Conservation (phyloP, 2,329 filamentous ascomycete species). For the Lasiodiplodia citricola region DNA sequence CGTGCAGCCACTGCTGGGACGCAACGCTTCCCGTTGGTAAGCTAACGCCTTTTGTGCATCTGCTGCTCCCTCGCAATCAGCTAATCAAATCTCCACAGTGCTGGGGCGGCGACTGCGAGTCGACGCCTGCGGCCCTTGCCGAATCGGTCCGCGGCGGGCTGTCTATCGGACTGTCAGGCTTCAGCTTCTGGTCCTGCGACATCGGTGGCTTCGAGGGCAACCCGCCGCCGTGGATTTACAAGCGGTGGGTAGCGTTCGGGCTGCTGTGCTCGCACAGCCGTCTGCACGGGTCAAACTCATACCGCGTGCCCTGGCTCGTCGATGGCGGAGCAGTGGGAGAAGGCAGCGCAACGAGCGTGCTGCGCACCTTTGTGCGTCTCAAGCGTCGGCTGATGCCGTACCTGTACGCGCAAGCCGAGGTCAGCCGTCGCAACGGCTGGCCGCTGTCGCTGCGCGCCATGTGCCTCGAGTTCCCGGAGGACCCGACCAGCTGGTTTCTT, state of each 20-base stretch:
- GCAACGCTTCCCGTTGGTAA: conserved; percentile 67
- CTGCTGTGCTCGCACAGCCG: conserved; percentile 72
- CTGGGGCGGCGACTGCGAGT: conserved; percentile 79
- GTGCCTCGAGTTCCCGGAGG: conserved; percentile 73
- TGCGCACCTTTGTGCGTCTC: conserved; percentile 58
- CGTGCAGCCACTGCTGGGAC: conserved; percentile 70
- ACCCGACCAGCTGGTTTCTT: conserved; percentile 69
- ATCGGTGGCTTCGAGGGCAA: conserved; percentile 75
- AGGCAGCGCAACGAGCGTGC: conserved; percentile 57
- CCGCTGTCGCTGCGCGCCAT: conserved; percentile 67
- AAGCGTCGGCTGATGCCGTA: conserved; percentile 66
- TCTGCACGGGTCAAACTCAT: conserved; percentile 71
- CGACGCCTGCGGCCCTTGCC: conserved; percentile 73
- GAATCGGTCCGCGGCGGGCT: conserved; percentile 72
- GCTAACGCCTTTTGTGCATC: background rate
- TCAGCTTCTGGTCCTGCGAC: conserved; percentile 72
- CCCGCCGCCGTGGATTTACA: conserved; percentile 72
- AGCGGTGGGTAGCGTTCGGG: conserved; percentile 79
- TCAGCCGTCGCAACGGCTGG: conserved; percentile 59
- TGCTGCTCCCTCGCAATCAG: background rate
- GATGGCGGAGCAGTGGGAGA: conserved; percentile 63
- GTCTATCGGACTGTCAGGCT: conserved; percentile 67
- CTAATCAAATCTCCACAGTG: conserved; percentile 43
- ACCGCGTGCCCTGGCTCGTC: conserved; percentile 77
- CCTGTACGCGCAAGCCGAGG: conserved; percentile 58